Evolutionary conservation across 768 basidiomycete species (phyloP).

Genomic region (Exidia glandulosa): DNA sequence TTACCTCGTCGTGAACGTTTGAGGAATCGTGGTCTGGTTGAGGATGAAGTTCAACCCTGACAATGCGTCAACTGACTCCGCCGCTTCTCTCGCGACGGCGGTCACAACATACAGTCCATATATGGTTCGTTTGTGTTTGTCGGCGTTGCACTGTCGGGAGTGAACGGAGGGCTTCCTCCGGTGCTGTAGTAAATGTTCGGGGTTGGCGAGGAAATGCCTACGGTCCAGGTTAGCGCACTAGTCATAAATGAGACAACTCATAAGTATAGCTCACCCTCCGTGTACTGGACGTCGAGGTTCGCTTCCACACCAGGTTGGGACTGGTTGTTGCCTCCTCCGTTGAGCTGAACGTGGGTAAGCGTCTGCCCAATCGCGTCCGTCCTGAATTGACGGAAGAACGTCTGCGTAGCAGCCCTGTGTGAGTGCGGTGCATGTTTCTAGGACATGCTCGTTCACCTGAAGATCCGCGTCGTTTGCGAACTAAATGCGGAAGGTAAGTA

Average conservation of each 20-base stretch:
- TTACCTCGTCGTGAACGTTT: slow-evolving; percentile 44
- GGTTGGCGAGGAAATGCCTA: slow-evolving; percentile 33
- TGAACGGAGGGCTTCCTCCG: slow-evolving; percentile 56
- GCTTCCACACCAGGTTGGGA: slow-evolving; percentile 42
- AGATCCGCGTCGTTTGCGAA: slow-evolving; percentile 45
- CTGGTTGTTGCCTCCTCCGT: slow-evolving; percentile 36
- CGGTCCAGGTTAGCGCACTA: neutral
- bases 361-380: slow-evolving; percentile 30
- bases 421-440: neutral
- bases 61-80: neutral
- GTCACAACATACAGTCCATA: slow-evolving; percentile 37
- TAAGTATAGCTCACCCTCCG: slow-evolving; percentile 12
- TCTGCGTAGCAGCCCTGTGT: slow-evolving; percentile 27
- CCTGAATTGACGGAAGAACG: slow-evolving; percentile 43
- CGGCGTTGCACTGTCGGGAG: slow-evolving; percentile 32
- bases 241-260: no score
- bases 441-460: slow-evolving; percentile 19
- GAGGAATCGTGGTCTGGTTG: slow-evolving; percentile 35
- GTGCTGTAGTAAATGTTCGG: slow-evolving; percentile 57
- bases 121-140: slow-evolving; percentile 54
- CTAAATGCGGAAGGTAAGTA: neutral
- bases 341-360: slow-evolving; percentile 18
- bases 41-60: slow-evolving; percentile 28
- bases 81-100: neutral
- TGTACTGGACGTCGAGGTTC: slow-evolving; percentile 27